Conservation (phyloP, 352 stramenopile species). For the Phytopythium helicoides region DNA sequence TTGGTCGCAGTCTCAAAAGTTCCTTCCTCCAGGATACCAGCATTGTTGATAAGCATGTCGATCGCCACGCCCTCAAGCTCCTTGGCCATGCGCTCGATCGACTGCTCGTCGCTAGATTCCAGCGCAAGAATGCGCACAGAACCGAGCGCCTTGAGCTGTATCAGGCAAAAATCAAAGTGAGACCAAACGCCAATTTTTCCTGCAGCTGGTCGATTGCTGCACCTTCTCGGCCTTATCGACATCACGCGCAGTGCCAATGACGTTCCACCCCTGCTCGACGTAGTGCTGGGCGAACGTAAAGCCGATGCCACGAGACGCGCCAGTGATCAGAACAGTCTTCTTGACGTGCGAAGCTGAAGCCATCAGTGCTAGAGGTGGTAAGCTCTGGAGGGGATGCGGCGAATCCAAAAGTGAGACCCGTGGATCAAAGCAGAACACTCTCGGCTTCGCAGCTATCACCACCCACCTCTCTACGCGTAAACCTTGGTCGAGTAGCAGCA, state of each 20-base stretch:
- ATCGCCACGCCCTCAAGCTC: slow-evolving; percentile 27
- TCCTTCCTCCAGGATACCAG: slow-evolving; percentile 23
- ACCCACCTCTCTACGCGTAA: no score
- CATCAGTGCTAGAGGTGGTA: slow-evolving; percentile 1
- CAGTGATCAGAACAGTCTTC: slow-evolving; percentile 62
- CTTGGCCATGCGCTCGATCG: slow-evolving; percentile 19
- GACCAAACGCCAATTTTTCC: no score
- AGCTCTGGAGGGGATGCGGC: background rate
- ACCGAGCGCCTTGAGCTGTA: slow-evolving; percentile 20
- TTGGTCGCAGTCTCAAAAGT: slow-evolving; percentile 25
- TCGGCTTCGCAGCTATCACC: no score
- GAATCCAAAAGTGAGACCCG: background rate
- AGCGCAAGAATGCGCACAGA: slow-evolving; percentile 29
- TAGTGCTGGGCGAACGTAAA: slow-evolving; percentile 49
- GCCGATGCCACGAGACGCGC: slow-evolving; percentile 54
- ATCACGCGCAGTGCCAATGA: slow-evolving; percentile 47
- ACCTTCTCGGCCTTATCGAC: slow-evolving; percentile 33
- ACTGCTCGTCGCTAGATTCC: slow-evolving; percentile 31
- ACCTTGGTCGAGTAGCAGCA: no score
- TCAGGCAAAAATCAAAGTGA: no score
- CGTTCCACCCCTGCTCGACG: slow-evolving; percentile 38
- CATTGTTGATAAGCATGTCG: slow-evolving; percentile 51
- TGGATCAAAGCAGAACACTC: no score
- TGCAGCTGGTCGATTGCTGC: background rate
- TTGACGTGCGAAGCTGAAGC: background rate